Percentiles rank a stretch among this genome's conserved stretches.
Conservation (phyloP, 371 early-diverging fungal species). For the Apophysomyces trapeziformis region DNA sequence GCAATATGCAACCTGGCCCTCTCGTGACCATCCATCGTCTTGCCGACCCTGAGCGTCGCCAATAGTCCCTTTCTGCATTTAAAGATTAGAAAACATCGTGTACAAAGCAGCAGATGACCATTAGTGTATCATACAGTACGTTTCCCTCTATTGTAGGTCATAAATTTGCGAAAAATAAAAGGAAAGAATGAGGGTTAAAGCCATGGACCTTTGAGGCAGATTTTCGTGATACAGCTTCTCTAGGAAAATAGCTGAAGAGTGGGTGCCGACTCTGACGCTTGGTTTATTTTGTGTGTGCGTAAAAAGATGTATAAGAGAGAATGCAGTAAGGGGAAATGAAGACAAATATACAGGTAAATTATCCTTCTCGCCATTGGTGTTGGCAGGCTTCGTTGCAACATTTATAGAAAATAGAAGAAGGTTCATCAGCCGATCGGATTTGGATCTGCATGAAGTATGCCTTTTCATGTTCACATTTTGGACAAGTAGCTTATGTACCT, state of each 20-base stretch:
- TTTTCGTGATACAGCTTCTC: too few relatives aligned
- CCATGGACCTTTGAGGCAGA: too few relatives aligned
- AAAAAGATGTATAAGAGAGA: background rate
- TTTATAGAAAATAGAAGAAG: conserved; percentile 90
- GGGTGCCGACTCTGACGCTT: background rate
- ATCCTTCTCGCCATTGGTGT: conserved; percentile 81
- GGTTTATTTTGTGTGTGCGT: background rate
- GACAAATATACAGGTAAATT: conserved; percentile 10
- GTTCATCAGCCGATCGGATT: conserved; percentile 96
- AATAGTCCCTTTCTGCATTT: background rate
- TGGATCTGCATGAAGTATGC: conserved; percentile 95
- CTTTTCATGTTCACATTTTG: conserved; percentile 85
- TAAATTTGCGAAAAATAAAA: too few relatives aligned
- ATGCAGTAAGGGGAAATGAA: background rate
- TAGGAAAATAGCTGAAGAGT: too few relatives aligned
- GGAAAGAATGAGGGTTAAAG: too few relatives aligned
- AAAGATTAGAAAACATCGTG: too few relatives aligned
- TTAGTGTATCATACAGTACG: too few relatives aligned
- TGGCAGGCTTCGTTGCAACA: conserved; percentile 72
- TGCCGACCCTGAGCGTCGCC: conserved; percentile 70
- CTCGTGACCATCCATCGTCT: conserved; percentile 74
- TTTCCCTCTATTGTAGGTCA: too few relatives aligned
- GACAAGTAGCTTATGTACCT: conserved; percentile 67
- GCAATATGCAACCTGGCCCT: conserved; percentile 62
- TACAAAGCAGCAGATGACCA: too few relatives aligned